phyloP scores from a whole-genome alignment of 495 filamentous ascomycete genomes.

The Aspergillus olivimuriae region DNA sequence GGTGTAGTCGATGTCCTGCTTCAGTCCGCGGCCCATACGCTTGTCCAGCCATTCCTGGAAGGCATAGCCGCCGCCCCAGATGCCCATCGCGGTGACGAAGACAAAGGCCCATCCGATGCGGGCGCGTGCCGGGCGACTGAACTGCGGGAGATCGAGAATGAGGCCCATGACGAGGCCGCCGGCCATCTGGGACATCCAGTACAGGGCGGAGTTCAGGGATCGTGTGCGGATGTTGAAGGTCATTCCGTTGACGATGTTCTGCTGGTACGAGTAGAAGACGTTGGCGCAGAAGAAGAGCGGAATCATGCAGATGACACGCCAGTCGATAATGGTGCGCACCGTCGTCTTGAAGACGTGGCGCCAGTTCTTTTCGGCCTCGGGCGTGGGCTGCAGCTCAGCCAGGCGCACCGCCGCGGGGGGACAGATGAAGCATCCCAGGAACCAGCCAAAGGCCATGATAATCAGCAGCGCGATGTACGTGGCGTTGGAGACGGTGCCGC shows the following conservation, averaged over 20 bases:
- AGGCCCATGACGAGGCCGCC: slow-evolving; percentile 45
- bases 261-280: slow-evolving; percentile 73
- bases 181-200: slow-evolving; percentile 51
- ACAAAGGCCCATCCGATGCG: slow-evolving; percentile 39
- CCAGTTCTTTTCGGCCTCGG: slow-evolving; percentile 25
- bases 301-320: slow-evolving; percentile 40
- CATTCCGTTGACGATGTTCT: slow-evolving; percentile 47
- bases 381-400: slow-evolving; percentile 15
- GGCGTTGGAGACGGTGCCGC: slow-evolving; percentile 37
- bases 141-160: slow-evolving; percentile 35
- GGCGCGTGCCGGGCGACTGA: slow-evolving; percentile 37
- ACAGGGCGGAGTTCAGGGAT: slow-evolving; percentile 45
- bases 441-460: slow-evolving; percentile 41
- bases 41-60: slow-evolving; percentile 40
- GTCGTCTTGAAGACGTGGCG: slow-evolving; percentile 48
- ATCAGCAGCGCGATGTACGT: slow-evolving; percentile 47
- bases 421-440: slow-evolving; percentile 47
- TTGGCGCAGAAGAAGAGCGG: slow-evolving; percentile 60
- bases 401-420: slow-evolving; percentile 44
- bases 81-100: slow-evolving; percentile 39
- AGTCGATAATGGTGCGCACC: slow-evolving; percentile 33
- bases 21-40: slow-evolving; percentile 20
- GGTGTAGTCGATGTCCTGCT: slow-evolving; percentile 37
- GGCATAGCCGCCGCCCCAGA: slow-evolving; percentile 50
- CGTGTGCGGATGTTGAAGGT: slow-evolving; percentile 45